Conservation (phyloP, 2,329 filamentous ascomycete genomes). For the Leptodontidium sp. region DNA sequence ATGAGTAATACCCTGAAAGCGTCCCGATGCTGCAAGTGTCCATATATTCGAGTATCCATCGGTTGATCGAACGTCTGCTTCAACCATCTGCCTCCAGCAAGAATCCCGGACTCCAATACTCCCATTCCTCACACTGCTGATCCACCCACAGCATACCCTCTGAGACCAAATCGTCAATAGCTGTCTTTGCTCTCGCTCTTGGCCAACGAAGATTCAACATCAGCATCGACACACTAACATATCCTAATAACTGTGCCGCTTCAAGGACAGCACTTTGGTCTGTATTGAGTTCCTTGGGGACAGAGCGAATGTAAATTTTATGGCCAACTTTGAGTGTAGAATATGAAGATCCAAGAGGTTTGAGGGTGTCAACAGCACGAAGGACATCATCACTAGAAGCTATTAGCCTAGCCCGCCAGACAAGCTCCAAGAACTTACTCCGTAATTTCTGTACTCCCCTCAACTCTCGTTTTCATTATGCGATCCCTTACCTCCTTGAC, state of each 20-base stretch:
- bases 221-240: conserved; percentile 89
- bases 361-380: conserved; percentile 85
- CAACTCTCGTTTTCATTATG: conserved; percentile 75
- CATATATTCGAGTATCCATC: neutral
- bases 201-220: conserved; percentile 89
- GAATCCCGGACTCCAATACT: conserved; percentile 91
- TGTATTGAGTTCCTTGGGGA: conserved; percentile 93
- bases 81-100: conserved; percentile 54
- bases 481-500: conserved; percentile 81
- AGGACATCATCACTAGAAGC: conserved; percentile 80
- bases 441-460: conserved; percentile 79
- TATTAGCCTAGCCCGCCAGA: conserved; percentile 29
- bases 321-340: conserved; percentile 84
- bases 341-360: conserved; percentile 88
- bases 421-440: conserved; percentile 62
- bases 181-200: conserved; percentile 82
- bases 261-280: conserved; percentile 94
- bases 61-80: neutral
- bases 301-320: conserved; percentile 86
- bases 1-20: no score
- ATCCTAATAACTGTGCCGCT: conserved; percentile 87
- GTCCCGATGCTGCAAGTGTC: no score
- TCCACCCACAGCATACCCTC: conserved; percentile 97
- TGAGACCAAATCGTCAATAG: conserved; percentile 86
- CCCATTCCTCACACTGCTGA: conserved; percentile 82